A percentile compares a stretch with the other conserved stretches of the same genome.
These are phyloP conservation scores for Juglanconis oblonga DNA, from an alignment of 2,329 filamentous ascomycete species.

Conservation along the genomic window DNA sequence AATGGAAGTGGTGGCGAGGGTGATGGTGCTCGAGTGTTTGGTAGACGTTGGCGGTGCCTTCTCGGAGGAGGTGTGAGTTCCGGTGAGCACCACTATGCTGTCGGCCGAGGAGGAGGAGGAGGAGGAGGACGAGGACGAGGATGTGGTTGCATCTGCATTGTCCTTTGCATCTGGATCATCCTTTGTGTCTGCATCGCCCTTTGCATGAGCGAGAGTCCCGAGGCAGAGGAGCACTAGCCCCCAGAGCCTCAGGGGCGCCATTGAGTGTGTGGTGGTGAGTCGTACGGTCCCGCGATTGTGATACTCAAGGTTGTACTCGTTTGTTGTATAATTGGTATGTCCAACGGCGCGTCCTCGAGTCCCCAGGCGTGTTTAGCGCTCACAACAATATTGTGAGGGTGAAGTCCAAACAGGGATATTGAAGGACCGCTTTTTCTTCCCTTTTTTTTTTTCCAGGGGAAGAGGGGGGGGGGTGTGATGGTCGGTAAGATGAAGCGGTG, in stretches of 20 bases:
- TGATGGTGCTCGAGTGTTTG: slow-evolving; percentile 40
- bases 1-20: slow-evolving; percentile 31
- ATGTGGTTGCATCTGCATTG: not conserved
- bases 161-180: not conserved
- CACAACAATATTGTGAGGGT: too few relatives aligned
- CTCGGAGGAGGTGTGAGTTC: slow-evolving; percentile 26
- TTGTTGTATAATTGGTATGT: not conserved
- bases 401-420: not conserved
- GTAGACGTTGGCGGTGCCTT: slow-evolving; percentile 40
- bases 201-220: slow-evolving; percentile 6
- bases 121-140: not conserved
- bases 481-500: not conserved
- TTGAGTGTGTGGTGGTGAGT: not conserved
- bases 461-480: not conserved
- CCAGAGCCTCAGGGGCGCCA: slow-evolving; percentile 18
- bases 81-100: slow-evolving; percentile 35
- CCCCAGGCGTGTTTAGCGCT: too few relatives aligned
- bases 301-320: not conserved
- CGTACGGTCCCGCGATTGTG: not conserved
- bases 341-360: not conserved
- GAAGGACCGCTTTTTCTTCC: not conserved
- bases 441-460: not conserved
- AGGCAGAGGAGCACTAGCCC: slow-evolving; percentile 13
- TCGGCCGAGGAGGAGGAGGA: slow-evolving; percentile 15
- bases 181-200: too few relatives aligned